Conservation (phyloP, 2,329 filamentous ascomycete genomes). For the Lachnellula hyalina region DNA sequence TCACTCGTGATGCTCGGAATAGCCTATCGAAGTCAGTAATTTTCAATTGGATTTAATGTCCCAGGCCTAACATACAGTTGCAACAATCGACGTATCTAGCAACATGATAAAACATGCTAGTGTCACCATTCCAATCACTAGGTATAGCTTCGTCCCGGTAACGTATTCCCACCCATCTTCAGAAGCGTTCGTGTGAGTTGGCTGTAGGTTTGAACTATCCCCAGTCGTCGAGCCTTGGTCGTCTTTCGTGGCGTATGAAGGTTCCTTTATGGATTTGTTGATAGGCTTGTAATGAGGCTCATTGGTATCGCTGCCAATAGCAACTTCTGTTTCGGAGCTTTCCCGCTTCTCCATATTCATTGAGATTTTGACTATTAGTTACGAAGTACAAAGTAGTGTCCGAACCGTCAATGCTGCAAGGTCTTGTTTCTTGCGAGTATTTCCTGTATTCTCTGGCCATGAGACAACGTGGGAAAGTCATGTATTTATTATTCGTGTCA, state of each 20-base stretch:
- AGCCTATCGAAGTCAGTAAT: constrained; percentile 27
- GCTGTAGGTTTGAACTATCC: not conserved
- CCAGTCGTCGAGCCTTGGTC: not conserved
- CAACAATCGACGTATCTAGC: constrained; percentile 48
- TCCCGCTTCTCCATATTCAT: not conserved
- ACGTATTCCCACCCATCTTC: constrained; percentile 19
- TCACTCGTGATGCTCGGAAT: constrained; percentile 46
- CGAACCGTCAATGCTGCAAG: no score
- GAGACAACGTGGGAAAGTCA: no score
- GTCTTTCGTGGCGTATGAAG: not conserved
- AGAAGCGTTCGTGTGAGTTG: not conserved
- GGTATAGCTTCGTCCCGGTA: constrained; percentile 15
- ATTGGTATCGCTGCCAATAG: not conserved
- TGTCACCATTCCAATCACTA: constrained; percentile 34
- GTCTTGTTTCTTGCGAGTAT: no score
- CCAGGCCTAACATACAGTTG: constrained; percentile 35
- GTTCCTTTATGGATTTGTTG: not conserved
- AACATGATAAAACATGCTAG: constrained; percentile 43
- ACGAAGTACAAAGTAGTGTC: not conserved
- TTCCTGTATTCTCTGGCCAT: no score
- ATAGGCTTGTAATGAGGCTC: not conserved
- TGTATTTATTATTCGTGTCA: no score
- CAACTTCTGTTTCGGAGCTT: not conserved
- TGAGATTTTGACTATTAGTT: not conserved
- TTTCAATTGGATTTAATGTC: not conserved